A percentile compares a stretch with the other conserved stretches of the same genome.
Conservation (phyloP, 192 early-diverging fungal species). For the Polychytrium aggregatum region DNA sequence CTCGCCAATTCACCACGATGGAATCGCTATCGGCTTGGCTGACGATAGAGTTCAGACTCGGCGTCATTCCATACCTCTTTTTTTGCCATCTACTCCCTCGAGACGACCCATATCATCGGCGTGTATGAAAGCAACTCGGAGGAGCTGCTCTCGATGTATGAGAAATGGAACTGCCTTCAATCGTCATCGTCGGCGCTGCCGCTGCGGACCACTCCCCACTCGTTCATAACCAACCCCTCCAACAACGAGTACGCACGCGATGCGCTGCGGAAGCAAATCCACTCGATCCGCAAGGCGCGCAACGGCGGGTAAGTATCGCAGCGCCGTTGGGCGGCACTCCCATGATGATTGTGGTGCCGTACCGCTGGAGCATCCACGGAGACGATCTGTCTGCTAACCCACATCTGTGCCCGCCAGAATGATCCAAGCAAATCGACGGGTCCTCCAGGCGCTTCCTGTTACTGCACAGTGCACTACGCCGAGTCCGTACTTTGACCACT, state of each 20-base stretch:
- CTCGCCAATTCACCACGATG: slow-evolving; percentile 3
- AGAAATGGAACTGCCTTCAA: slow-evolving; percentile 32
- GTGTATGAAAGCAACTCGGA: slow-evolving; percentile 59
- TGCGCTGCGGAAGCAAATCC: slow-evolving; percentile 34
- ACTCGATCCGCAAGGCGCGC: slow-evolving; percentile 48
- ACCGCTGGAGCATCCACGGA: no score
- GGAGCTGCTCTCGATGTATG: slow-evolving; percentile 43
- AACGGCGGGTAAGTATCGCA: slow-evolving; percentile 56
- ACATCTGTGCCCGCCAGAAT: no score
- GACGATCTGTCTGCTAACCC: no score
- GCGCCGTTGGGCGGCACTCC: not conserved
- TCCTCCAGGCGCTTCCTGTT: no score
- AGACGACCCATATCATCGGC: slow-evolving; percentile 34
- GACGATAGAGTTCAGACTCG: no score
- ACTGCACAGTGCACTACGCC: no score
- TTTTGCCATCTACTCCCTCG: slow-evolving; percentile 56
- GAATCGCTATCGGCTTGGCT: no score
- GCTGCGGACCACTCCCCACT: no score
- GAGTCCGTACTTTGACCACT: no score
- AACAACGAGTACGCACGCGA: slow-evolving; percentile 52
- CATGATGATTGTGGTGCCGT: no score
- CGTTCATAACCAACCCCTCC: slow-evolving; percentile 24
- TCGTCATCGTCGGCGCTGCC: slow-evolving; percentile 9
- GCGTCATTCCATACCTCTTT: slow-evolving; percentile 44
- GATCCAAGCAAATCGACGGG: no score